Evolutionary conservation across 202 grass and related monocot genomes (phyloP).

Genomic region (Panicum virgatum): DNA sequence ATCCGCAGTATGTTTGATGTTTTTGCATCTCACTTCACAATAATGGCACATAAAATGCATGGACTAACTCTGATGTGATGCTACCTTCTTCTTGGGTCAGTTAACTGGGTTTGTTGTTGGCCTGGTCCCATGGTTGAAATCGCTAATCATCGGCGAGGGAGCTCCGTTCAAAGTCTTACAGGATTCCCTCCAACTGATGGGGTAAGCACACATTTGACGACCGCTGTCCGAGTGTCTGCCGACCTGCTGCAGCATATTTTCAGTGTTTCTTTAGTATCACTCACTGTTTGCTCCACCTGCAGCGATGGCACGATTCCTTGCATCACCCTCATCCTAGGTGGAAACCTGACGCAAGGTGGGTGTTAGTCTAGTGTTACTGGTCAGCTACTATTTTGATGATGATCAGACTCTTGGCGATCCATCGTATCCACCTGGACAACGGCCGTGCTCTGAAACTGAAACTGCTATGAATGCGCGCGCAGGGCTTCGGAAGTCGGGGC

Average conservation of each 20-base stretch:
- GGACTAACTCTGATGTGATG: neutral
- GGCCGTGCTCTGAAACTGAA: conserved; percentile 1
- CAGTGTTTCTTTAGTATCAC: neutral
- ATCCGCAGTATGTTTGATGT: conserved; percentile 60
- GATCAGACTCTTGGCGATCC: neutral
- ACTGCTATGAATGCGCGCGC: neutral
- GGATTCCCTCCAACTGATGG: conserved; percentile 78
- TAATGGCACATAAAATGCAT: neutral
- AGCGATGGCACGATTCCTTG: conserved; percentile 83
- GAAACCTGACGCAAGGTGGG: conserved; percentile 80
- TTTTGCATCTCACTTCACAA: neutral
- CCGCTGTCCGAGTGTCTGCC: neutral
- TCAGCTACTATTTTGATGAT: neutral
- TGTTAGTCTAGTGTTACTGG: neutral
- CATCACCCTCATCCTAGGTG: conserved; percentile 92
- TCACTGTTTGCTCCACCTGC: conserved; percentile 10
- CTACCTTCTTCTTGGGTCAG: conserved; percentile 31
- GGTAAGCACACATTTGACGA: conserved; percentile 38
- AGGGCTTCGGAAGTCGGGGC: conserved; percentile 61
- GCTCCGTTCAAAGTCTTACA: conserved; percentile 73
- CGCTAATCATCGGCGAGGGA: conserved; percentile 63
- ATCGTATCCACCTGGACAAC: neutral
- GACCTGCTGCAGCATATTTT: neutral
- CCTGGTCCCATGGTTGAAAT: conserved; percentile 75
- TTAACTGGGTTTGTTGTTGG: conserved; percentile 75